These are phyloP conservation scores for Penicillium brevicompactum DNA, from an alignment of 2,329 filamentous ascomycete genomes.

Conservation along the genomic window DNA sequence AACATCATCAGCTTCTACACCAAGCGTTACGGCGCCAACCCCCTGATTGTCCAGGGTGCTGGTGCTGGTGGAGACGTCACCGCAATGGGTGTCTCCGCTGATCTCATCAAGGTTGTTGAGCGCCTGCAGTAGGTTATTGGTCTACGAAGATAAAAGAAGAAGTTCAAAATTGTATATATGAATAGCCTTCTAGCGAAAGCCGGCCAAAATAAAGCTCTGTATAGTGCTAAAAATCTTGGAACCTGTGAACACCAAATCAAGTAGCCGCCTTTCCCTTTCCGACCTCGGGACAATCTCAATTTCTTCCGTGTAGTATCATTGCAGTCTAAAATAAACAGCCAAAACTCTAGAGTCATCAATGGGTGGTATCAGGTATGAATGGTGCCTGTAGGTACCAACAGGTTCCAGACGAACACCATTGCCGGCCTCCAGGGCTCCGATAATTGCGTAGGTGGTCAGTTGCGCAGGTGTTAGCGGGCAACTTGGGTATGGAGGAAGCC, in stretches of 20 bases:
- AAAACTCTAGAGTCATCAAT: no score
- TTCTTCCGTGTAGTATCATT: no score
- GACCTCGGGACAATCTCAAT: no score
- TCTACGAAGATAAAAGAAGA: neutral
- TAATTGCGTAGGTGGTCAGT: no score
- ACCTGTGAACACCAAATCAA: neutral
- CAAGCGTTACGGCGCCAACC: conserved; percentile 86
- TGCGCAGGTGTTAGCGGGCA: no score
- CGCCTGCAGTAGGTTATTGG: conserved; percentile 57
- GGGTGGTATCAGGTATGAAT: no score
- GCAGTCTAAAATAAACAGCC: no score
- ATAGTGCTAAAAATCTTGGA: neutral
- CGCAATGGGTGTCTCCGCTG: conserved; percentile 94
- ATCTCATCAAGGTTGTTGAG: conserved; percentile 84
- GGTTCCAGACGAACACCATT: no score
- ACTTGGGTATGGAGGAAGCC: no score
- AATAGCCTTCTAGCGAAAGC: neutral
- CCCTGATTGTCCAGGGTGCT: conserved; percentile 90
- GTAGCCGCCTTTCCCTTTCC: no score
- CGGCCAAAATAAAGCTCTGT: neutral
- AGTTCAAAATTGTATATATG: neutral
- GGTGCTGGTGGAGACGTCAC: conserved; percentile 94
- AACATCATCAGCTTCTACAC: conserved; percentile 99
- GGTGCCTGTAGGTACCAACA: no score
- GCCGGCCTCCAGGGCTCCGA: no score